Base-by-base conservation (phyloP, 495 filamentous ascomycete species). In the Aspergillus avenaceus region DNA sequence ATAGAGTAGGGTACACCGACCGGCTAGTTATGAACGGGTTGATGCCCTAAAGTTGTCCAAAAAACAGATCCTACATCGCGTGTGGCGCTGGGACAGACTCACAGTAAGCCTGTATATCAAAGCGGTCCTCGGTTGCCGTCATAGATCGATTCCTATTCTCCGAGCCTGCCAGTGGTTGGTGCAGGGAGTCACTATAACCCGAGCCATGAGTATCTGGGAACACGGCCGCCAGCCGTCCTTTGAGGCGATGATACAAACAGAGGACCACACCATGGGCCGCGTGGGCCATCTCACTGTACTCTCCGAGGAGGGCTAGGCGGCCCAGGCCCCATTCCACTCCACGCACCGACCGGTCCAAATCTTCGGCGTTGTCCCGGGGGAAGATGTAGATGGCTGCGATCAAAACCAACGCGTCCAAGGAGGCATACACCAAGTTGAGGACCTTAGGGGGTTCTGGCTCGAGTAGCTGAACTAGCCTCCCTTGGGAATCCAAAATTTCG, bases 381-480 rank as follows among this genome's bases (percentile, higher is more conserved):
- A 78, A 52, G 27, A 82, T 76, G 58, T 75, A 83, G 44, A 84
- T 73, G 14, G 81, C 77, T 4, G 80, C 71, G 44, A 84, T 74
- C 45, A 85, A 70, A 24, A 84, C 74, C 46, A 82, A 71, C 16
- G 82, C 81, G 60, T 85, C 82, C 49, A 85, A 85, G 2, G 78
- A 83, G 38, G 75, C 76, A 27, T 80, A 77, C 47, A 83, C 79
- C 8, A 77, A 60, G 14, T 72, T 66, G 54, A 75, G 77, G 62
- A 80, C 77, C 48, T 77, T 81, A 56, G 81, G 78, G 44, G 80
- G 72, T 21, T 74, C 69, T 34, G 71, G 71, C 49, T 66, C 70
- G 45, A 80, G 61, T 42, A 65, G 55, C 44, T 70, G 60, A 37
- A 82, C 82, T 19, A 78, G 68, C 47, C 64, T 52, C 37, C 70